phyloP scores from a whole-genome alignment of 805 yeast genomes.

The Wickerhamiella cacticola region DNA sequence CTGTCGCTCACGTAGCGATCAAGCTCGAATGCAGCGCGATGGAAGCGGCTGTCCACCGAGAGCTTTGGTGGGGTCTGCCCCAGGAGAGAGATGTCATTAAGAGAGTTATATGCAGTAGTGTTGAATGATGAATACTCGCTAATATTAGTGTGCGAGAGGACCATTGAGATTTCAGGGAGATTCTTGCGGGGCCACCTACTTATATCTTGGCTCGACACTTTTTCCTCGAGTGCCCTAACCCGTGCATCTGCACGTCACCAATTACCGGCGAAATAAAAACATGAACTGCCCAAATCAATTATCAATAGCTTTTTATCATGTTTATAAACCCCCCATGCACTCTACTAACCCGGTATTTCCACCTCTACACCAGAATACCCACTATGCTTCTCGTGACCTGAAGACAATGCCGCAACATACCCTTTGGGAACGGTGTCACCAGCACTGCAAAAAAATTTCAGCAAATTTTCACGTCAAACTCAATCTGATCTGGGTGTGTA shows the following conservation, averaged over 20 bases:
- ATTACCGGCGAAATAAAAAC: constrained; percentile 8
- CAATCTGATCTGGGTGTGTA: neutral
- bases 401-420: neutral
- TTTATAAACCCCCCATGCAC: neutral
- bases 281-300: neutral
- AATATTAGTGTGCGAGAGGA: neutral
- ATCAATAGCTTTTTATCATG: constrained; percentile 8
- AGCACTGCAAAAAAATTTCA: neutral
- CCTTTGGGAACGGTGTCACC: neutral
- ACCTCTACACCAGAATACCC: neutral
- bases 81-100: neutral
- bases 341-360: neutral
- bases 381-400: neutral
- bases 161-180: neutral
- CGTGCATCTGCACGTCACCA: neutral
- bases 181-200: too few relatives aligned
- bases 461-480: neutral
- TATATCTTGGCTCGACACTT: constrained; percentile 7
- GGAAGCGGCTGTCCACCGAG: constrained; percentile 1
- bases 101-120: constrained; percentile 5
- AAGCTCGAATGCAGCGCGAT: neutral
- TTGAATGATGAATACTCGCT: neutral
- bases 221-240: constrained; percentile 1
- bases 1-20: constrained; percentile 6
- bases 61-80: constrained; percentile 8